Evolutionary conservation across 139 green algal genomes (phyloP), one percentile per base, ranked within the genome.

Genomic region (Auxenochlorella pyrenoidosa): DNA sequence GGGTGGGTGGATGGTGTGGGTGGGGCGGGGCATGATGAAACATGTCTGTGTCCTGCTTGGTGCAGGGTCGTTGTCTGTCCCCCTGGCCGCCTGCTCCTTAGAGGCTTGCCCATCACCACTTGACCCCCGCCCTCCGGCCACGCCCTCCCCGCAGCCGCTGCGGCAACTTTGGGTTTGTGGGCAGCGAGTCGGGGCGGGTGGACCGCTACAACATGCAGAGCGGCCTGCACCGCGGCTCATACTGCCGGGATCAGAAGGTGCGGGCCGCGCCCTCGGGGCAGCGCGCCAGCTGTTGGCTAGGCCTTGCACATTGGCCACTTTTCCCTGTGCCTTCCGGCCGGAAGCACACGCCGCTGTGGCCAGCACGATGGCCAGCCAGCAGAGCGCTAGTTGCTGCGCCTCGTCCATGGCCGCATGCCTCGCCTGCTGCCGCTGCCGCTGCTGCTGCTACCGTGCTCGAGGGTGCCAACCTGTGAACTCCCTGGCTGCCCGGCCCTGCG

Each of bases 191-290:
- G 1, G 98, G 98, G 0, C 93, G 92, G 6, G 65, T 99, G 47
- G 94, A 99, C 92, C 91, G 95, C 5, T 99, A 98, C 93, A 99
- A 99, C 94, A 92, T 99, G 94, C 98, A 99, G 93, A 96, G 90
- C 30, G 96, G 96, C 2, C 68, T 96, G 41, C 95, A 98, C 91
- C 87, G 96, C 30, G 96, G 96, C 38, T 83, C 75, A 0, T 97
- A 96, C 82, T 78, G 80, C 80, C 80, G 80, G 1, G 63, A 72
- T 18, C 63, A 41, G 8, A 85, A 77, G 59, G 79, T 44, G 51
- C 24, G 75, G 47, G 47, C 6, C n/a, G n/a, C n/a, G n/a, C n/a
- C n/a, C n/a, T n/a, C n/a, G n/a, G 22, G 51, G 38, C 19, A 36
- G n/a, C 12, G 47, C 47, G 12, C 6, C 8, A 12, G 47, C 8